Evolutionary conservation across 345 rosid species (phyloP), one percentile per base, ranked within the genome.

Genomic region (Erysimum cheiranthoides): DNA sequence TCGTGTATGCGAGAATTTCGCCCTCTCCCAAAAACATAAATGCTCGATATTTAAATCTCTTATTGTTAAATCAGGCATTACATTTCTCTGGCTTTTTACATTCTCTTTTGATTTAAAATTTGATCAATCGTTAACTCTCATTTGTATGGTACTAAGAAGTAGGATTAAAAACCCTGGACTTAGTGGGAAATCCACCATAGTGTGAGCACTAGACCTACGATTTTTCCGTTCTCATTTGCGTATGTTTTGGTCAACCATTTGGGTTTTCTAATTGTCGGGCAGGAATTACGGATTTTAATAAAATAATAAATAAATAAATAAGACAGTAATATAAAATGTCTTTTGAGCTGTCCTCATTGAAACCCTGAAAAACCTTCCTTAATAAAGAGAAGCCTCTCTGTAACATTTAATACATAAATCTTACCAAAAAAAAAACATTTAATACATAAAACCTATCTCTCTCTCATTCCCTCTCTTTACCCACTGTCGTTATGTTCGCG

Each of bases 341-440:
- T 72, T 72, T 60, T 30, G 39, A 68, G 74, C 68, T 84, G 86
- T 80, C 84, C 84, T 78, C 84, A 43, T 58, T 17, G 40, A 70
- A 79, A 68, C 87, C 84, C 70, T 32, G 82, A 80, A 86, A 82
- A 21, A 21, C 25, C 25, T 21, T 21, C 90, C 93, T 87, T 85
- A 83, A 85, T 82, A 87, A 88, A 85, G 78, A 74, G 65, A 21
- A 52, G 58, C 78, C 73, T 82, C 83, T 88, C 83, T 80, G 66
- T 85, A 28, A 80, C 88, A 81, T 83, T 82, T 84, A 79, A 1
- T 42, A 61, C 47, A 11, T 11, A 47, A 52, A 36, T n/a, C n/a
- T n/a, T n/a, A n/a, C n/a, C n/a, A n/a, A n/a, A n/a, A n/a, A n/a
- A n/a, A n/a, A n/a, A 28, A 80, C 88, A 81, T 83, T 82, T 84